phyloP scores from a whole-genome alignment of 2,329 filamentous ascomycete species.

The Penicillium decumbens region DNA sequence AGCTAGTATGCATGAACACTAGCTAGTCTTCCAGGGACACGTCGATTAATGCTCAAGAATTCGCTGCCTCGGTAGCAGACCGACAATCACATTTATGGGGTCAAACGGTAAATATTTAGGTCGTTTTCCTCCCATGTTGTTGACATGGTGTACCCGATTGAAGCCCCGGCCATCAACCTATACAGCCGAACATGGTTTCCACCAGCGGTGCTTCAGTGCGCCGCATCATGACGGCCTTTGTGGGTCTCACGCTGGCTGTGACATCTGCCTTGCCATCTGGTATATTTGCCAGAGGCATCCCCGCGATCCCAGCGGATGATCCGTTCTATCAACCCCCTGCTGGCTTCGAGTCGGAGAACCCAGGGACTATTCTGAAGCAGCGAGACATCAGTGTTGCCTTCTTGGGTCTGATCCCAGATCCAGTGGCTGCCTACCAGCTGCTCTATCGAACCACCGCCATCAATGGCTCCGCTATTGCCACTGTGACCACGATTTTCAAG shows the following conservation, averaged over 20 bases:
- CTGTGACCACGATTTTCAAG: slow-evolving; percentile 41
- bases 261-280: slow-evolving; percentile 10
- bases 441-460: slow-evolving; percentile 43
- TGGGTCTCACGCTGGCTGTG: slow-evolving; percentile 11
- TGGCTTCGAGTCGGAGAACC: slow-evolving; percentile 20
- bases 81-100: slow-evolving; percentile 11
- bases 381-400: slow-evolving; percentile 19
- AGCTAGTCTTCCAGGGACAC: slow-evolving; percentile 1
- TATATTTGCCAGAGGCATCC: slow-evolving; percentile 2
- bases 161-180: neutral
- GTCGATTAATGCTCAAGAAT: slow-evolving; percentile 5
- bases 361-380: slow-evolving; percentile 24
- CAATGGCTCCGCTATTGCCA: slow-evolving; percentile 35
- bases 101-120: slow-evolving; percentile 11
- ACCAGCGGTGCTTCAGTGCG: slow-evolving; percentile 2
- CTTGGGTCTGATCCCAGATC: slow-evolving; percentile 22
- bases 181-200: slow-evolving; percentile 8
- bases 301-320: slow-evolving; percentile 17
- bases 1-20: neutral
- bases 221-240: slow-evolving; percentile 7
- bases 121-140: slow-evolving; percentile 4
- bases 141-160: neutral
- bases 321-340: slow-evolving; percentile 28
- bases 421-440: slow-evolving; percentile 33
- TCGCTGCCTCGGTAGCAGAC: slow-evolving; percentile 9